A percentile compares a stretch with the other conserved stretches of the same genome.
These are phyloP conservation scores for Asterionellopsis glacialis DNA, from an alignment of 108 stramenopile species.

Conservation along the genomic window DNA sequence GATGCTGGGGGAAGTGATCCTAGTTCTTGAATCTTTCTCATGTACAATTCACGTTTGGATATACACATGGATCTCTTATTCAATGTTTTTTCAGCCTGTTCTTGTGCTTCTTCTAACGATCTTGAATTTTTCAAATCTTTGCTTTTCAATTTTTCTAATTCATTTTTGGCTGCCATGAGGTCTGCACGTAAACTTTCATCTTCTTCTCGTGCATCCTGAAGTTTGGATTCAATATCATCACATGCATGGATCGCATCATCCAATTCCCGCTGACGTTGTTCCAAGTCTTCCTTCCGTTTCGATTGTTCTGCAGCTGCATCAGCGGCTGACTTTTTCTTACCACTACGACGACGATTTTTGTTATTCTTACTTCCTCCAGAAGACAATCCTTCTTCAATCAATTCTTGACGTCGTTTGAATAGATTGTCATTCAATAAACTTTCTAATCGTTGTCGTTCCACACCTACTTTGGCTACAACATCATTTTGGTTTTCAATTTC, in stretches of 20 bases:
- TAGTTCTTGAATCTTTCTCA: conserved; percentile 90
- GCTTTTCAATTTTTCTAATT: conserved; percentile 73
- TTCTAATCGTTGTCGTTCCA: conserved; percentile 57
- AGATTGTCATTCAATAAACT: conserved; percentile 83
- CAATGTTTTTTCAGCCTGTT: conserved; percentile 65
- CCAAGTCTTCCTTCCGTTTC: conserved; percentile 51
- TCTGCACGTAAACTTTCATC: conserved; percentile 53
- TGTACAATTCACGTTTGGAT: conserved; percentile 79
- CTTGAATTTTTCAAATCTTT: conserved; percentile 57
- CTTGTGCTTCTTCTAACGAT: conserved; percentile 59
- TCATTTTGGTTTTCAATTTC: conserved; percentile 65
- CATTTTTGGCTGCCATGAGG: conserved; percentile 61
- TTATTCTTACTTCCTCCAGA: conserved; percentile 20
- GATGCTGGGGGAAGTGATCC: conserved; percentile 84
- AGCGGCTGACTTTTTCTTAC: background rate
- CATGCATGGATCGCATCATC: conserved; percentile 52
- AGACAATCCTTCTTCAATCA: conserved; percentile 45
- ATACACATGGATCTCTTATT: conserved; percentile 89
- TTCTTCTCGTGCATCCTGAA: conserved; percentile 49
- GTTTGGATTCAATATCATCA: conserved; percentile 51
- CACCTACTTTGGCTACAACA: conserved; percentile 55
- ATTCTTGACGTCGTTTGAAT: conserved; percentile 68
- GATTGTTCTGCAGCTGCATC: conserved; percentile 37
- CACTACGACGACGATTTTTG: conserved; percentile 14
- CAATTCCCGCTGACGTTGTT: conserved; percentile 51